Evolutionary conservation across 495 filamentous ascomycete species (phyloP).

Genomic region (Polyplosphaeria fusca): DNA sequence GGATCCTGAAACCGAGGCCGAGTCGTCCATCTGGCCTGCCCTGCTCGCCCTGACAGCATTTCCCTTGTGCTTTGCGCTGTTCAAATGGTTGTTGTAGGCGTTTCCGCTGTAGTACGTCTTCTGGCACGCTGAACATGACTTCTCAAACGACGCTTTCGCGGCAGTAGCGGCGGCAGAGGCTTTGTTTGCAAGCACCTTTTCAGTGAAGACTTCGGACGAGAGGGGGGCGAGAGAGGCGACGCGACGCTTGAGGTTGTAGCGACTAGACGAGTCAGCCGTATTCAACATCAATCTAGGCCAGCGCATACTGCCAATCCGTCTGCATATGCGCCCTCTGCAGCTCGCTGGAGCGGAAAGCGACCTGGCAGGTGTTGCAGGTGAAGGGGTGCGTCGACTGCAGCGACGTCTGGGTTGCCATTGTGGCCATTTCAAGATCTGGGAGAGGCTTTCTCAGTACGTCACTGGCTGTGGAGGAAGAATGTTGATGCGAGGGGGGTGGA

Average conservation of each 20-base stretch:
- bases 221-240: slow-evolving; percentile 89
- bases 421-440: too few relatives aligned
- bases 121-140: slow-evolving; percentile 73
- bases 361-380: slow-evolving; percentile 96
- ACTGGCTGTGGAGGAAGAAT: slow-evolving; percentile 1
- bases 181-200: slow-evolving; percentile 93
- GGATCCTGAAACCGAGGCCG: slow-evolving; percentile 79
- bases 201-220: slow-evolving; percentile 87
- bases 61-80: slow-evolving; percentile 84
- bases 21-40: slow-evolving; percentile 52
- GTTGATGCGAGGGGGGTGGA: background rate
- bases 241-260: slow-evolving; percentile 96
- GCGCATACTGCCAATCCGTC: slow-evolving; percentile 92
- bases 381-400: slow-evolving; percentile 67
- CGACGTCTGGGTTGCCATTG: slow-evolving; percentile 8
- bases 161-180: slow-evolving; percentile 77
- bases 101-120: slow-evolving; percentile 96
- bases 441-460: slow-evolving; percentile 4
- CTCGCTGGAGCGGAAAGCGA: slow-evolving; percentile 90
- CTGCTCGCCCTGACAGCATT: slow-evolving; percentile 51
- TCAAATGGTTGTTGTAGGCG: slow-evolving; percentile 87
- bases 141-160: slow-evolving; percentile 86
- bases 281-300: too few relatives aligned
- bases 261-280: slow-evolving; percentile 58
- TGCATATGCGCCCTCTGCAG: slow-evolving; percentile 95